phyloP scores from a whole-genome alignment of 2,329 filamentous ascomycete genomes.

The Pseudonectria buxi region DNA sequence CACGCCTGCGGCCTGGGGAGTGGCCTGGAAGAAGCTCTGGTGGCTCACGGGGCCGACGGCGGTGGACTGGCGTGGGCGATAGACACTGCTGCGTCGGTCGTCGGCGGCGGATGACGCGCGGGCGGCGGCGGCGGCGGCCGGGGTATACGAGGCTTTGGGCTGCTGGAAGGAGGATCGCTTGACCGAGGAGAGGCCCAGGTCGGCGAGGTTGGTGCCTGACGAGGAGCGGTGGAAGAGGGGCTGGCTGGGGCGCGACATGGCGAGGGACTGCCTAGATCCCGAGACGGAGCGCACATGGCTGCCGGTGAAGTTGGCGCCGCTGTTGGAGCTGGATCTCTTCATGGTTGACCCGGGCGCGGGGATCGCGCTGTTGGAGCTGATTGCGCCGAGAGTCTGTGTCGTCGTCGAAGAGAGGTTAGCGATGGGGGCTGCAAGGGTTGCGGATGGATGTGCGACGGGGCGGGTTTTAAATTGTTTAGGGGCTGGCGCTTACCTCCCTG shows the following conservation, averaged over 20 bases:
- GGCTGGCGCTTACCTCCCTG: conserved; percentile 62
- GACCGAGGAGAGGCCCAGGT: conserved; percentile 74
- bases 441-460: conserved; percentile 11
- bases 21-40: conserved; percentile 92
- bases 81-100: conserved; percentile 71
- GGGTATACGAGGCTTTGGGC: conserved; percentile 61
- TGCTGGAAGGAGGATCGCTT: conserved; percentile 76
- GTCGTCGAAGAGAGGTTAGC: conserved; percentile 11
- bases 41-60: conserved; percentile 58
- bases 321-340: conserved; percentile 82
- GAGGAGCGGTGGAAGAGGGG: conserved; percentile 81
- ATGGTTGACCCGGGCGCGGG: conserved; percentile 88
- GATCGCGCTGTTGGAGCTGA: conserved; percentile 76
- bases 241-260: conserved; percentile 74
- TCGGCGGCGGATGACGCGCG: conserved; percentile 47
- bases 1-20: conserved; percentile 71
- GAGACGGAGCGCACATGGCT: conserved; percentile 79
- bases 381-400: conserved; percentile 71
- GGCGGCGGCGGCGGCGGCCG: conserved; percentile 36
- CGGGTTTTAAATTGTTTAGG: conserved; percentile 3
- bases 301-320: conserved; percentile 54
- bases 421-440: conserved; percentile 1
- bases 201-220: conserved; percentile 72
- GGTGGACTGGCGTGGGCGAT: conserved; percentile 62
- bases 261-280: conserved; percentile 77